These are phyloP conservation scores for Typha latifolia DNA, from an alignment of 176 grass and related monocot genomes.

Conservation along the genomic window DNA sequence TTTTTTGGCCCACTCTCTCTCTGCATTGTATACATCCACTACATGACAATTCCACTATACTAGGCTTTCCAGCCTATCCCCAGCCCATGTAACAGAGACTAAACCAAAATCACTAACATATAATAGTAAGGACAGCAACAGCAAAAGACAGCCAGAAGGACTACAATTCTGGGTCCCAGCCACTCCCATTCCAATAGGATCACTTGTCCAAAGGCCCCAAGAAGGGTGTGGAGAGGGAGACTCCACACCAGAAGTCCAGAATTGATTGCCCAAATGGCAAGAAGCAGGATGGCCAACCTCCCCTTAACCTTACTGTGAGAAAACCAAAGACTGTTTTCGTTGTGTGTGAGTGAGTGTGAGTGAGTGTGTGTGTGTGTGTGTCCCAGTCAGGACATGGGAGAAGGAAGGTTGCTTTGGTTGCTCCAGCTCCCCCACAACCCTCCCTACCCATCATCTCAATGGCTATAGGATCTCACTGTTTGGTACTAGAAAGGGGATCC, in stretches of 20 bases:
- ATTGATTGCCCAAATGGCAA: background rate
- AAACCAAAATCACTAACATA: background rate
- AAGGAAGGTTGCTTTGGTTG: background rate
- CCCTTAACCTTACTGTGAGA: too few relatives aligned
- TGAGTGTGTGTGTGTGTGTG: background rate
- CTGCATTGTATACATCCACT: background rate
- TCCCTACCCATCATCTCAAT: background rate
- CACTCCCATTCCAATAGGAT: background rate
- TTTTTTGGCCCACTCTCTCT: background rate
- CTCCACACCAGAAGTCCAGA: background rate
- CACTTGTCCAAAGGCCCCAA: too few relatives aligned
- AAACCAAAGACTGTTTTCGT: too few relatives aligned
- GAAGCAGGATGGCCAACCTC: too few relatives aligned
- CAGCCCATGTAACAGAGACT: slow-evolving; percentile 2
- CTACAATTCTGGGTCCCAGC: background rate
- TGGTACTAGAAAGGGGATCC: background rate
- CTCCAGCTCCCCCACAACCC: background rate
- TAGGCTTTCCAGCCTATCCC: slow-evolving; percentile 5
- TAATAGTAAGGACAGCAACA: background rate
- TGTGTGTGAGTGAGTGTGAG: background rate
- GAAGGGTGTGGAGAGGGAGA: too few relatives aligned
- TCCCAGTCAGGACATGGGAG: background rate
- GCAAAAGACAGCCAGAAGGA: slow-evolving; percentile 6
- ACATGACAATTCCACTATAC: slow-evolving; percentile 13
- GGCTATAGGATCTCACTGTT: background rate